Base-by-base conservation (phyloP, 805 yeast genomes). In the Torulaspora maleeae region DNA sequence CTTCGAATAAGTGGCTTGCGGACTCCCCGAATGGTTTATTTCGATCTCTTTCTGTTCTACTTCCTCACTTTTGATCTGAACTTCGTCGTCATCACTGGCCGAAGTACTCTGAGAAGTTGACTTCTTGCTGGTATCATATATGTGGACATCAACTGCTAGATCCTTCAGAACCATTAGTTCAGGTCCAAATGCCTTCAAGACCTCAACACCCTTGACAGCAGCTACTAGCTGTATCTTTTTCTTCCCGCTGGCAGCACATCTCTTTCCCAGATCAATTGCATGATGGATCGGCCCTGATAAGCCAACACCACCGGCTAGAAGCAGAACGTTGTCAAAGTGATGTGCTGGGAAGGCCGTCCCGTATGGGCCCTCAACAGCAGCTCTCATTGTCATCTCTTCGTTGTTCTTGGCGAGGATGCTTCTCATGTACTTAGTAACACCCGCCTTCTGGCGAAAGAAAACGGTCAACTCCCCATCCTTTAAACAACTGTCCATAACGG, bases 291-390 rank as follows among this genome's bases (percentile, higher is more conserved):
- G 71, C 1, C 80, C 86, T 0, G 91, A 81, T 43, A 85, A 69
- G 44, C 93, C 93, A 41, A 79, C 79, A 29, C 93, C 91, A 38
- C 87, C 90, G 3, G 90, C 83, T 17, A 84, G 50, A 32, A 82
- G 71, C 9, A 82, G 70, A 6, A 81, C 75, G 45, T 76, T 73
- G 39, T 79, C 76, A 53, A 74, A 82, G 36, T 68, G 64, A 24
- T 69, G 65, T n/a, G 77, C 65, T 2, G 81, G 76, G 4, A 76
- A 58, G 2, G 74, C 51, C 29, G 70, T 69, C 1, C 91, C 87
- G 56, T 85, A 84, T 2, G 90, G 89, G 1, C 91, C 90, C 58
- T 84, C 91, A 3, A 79, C 34, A 5, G 70, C 61, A 8, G 72
- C 55, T 16, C 65, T 66, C 41, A 76, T 60, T 24, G 56, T 48